Conservation (phyloP, 1,284 basidiomycete species). For the Ceratobasidium sp. region DNA sequence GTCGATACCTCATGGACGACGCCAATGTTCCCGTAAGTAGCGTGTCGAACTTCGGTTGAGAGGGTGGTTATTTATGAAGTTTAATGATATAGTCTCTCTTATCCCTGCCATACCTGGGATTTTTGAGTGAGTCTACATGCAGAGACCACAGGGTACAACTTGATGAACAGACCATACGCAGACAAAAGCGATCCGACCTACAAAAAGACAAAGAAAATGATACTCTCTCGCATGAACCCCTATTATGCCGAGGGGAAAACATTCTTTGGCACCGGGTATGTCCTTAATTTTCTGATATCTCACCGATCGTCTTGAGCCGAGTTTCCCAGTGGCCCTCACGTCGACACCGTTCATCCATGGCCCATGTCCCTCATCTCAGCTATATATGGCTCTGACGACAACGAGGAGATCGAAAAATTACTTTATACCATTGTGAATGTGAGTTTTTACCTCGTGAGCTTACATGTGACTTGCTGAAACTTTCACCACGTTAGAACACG, state of each 20-base stretch:
- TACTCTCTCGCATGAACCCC: conserved; percentile 73
- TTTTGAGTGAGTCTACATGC: conserved; percentile 57
- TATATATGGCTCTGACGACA: conserved; percentile 77
- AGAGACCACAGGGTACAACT: not conserved
- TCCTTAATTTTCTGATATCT: conserved; percentile 42
- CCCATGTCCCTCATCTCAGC: conserved; percentile 81
- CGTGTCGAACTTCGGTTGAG: not conserved
- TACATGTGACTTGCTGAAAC: not conserved
- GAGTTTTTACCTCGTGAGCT: conserved; percentile 50
- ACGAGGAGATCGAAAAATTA: conserved; percentile 70
- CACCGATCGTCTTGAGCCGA: not conserved
- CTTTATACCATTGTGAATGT: conserved; percentile 74
- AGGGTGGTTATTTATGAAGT: not conserved
- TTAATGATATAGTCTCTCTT: conserved; percentile 66
- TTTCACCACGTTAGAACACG: conserved; percentile 62
- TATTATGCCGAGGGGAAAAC: conserved; percentile 72
- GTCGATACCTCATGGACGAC: conserved; percentile 80
- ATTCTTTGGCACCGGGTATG: conserved; percentile 75
- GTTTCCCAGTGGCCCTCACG: conserved; percentile 71
- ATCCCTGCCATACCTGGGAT: conserved; percentile 80
- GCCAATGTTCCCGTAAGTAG: conserved; percentile 78
- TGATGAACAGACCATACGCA: conserved; percentile 17
- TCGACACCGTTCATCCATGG: conserved; percentile 78
- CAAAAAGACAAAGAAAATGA: conserved; percentile 67
- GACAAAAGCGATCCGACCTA: conserved; percentile 68